Conservation (phyloP, 2,329 filamentous ascomycete species). For the Epichloe sibirici region DNA sequence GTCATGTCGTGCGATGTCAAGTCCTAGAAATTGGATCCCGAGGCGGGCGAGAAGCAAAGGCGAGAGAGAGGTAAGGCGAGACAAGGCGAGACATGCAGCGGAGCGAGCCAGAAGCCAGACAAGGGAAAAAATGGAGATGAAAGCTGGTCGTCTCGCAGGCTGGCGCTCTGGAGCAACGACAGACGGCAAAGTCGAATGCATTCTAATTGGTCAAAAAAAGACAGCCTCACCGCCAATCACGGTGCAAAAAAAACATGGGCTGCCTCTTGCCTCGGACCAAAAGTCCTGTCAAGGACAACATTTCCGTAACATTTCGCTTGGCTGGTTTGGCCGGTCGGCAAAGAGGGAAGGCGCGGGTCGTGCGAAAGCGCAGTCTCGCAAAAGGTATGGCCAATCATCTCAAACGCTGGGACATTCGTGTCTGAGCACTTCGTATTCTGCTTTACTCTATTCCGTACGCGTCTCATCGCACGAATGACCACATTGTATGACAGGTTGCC, state of each 20-base stretch:
- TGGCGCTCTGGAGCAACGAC: not conserved
- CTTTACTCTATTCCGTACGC: not conserved
- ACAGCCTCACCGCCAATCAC: conserved; percentile 1
- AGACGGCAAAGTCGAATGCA: not conserved
- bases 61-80: conserved; percentile 1
- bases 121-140: not conserved
- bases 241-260: conserved; percentile 4
- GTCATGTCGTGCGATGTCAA: too few species aligned
- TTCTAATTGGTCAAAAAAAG: conserved; percentile 5
- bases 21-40: too few species aligned
- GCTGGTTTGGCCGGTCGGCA: not conserved
- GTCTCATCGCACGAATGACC: not conserved
- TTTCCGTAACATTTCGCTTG: not conserved
- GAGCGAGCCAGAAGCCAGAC: conserved; percentile 1
- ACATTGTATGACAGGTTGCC: not conserved
- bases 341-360: not conserved
- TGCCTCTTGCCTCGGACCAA: not conserved
- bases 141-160: not conserved
- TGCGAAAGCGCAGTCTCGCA: not conserved
- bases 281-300: too few species aligned
- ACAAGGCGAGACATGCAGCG: conserved; percentile 7
- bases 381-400: too few species aligned
- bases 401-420: too few species aligned
- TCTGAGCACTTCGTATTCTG: not conserved
- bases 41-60: not conserved